Conservation (phyloP, 2,329 filamentous ascomycete species). For the Ophiognomonia clavigignenti-juglandacearum region DNA sequence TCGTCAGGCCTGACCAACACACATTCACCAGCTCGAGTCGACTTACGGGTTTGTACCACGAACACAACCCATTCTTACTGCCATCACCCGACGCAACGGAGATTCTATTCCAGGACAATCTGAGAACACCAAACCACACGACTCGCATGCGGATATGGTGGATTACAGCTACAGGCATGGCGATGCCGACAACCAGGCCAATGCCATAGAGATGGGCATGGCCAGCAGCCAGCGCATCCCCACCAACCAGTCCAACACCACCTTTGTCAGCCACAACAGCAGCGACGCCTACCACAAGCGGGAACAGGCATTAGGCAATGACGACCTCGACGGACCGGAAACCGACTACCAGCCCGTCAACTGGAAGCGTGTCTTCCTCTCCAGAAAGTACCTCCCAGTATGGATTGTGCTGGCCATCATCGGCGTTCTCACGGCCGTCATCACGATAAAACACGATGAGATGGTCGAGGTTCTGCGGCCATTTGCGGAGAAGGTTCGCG, state of each 20-base stretch:
- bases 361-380: conserved; percentile 30
- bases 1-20: background rate
- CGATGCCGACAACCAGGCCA: conserved; percentile 4
- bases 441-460: conserved; percentile 33
- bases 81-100: background rate
- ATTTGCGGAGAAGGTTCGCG: conserved; percentile 31
- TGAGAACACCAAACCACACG: background rate
- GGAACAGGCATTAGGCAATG: conserved; percentile 2
- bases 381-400: conserved; percentile 29
- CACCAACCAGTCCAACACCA: conserved; percentile 6
- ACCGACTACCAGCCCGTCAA: conserved; percentile 30
- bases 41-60: background rate
- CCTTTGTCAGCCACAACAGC: conserved; percentile 6
- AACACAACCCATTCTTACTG: background rate
- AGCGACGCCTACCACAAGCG: conserved; percentile 6
- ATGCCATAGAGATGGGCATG: conserved; percentile 14
- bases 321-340: conserved; percentile 12
- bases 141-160: conserved; percentile 16
- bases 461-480: conserved; percentile 32
- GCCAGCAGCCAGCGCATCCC: background rate
- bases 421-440: conserved; percentile 25
- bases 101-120: background rate
- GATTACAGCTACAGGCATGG: conserved; percentile 8
- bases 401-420: conserved; percentile 23
- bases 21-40: too few relatives aligned